Evolutionary conservation across 1,284 basidiomycete genomes (phyloP).

Genomic region (Ganoderma multipileum): DNA sequence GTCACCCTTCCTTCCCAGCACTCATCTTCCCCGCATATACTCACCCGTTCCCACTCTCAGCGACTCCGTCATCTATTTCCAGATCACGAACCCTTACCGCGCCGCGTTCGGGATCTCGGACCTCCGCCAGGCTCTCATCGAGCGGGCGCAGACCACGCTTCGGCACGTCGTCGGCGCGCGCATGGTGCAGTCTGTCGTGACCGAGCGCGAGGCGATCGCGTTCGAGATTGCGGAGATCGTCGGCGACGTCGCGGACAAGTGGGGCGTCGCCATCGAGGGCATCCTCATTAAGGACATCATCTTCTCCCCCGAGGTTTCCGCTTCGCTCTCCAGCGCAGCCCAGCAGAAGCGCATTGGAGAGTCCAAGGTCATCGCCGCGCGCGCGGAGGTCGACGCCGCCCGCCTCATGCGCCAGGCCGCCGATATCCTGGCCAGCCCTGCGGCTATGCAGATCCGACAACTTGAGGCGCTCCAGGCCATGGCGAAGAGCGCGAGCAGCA

Average conservation of each 20-base stretch:
- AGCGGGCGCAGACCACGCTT: constrained; percentile 95
- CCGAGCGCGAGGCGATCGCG: constrained; percentile 96
- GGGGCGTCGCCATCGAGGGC: constrained; percentile 95
- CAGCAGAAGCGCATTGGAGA: constrained; percentile 96
- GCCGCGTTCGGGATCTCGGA: constrained; percentile 94
- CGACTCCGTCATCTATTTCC: constrained; percentile 92
- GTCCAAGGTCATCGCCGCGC: constrained; percentile 94
- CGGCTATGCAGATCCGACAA: constrained; percentile 97
- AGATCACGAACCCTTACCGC: constrained; percentile 86
- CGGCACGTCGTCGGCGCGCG: constrained; percentile 95
- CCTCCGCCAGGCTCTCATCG: constrained; percentile 86
- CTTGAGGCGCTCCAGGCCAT: constrained; percentile 85
- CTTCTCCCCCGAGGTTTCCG: constrained; percentile 91
- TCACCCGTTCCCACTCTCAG: constrained; percentile 46
- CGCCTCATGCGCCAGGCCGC: constrained; percentile 94
- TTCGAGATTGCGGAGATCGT: constrained; percentile 97
- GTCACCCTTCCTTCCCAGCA: constrained; percentile 30
- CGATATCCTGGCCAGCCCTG: constrained; percentile 90
- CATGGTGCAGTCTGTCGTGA: constrained; percentile 82
- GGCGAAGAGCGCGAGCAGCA: constrained; percentile 79
- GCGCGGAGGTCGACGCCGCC: constrained; percentile 94
- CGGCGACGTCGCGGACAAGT: constrained; percentile 84
- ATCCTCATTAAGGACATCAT: constrained; percentile 96
- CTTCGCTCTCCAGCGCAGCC: constrained; percentile 91
- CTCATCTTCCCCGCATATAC: not conserved